Base-by-base conservation (phyloP, 2,329 filamentous ascomycete species). In the Emydomyces testavorans region DNA sequence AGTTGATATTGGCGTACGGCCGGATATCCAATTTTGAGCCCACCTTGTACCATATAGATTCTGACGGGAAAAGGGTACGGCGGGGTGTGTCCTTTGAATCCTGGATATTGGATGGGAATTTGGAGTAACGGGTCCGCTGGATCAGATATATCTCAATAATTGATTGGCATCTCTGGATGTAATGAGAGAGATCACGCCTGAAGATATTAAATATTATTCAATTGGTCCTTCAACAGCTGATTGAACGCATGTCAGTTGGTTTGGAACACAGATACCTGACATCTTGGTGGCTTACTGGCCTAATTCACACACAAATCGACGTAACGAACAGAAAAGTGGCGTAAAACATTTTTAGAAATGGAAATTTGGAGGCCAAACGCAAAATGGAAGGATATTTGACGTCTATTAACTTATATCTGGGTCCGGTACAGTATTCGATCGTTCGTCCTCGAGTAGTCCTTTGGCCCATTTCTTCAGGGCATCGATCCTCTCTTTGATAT, bases 1-100 rank as follows among this genome's bases (percentile, higher is more conserved):
- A 68, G 38, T 55, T 75, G 50, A 62, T 75, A 23, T 54, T 60
- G 23, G 54, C 56, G 46, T 68, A 66, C 55, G 63, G 59, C 6
- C 56, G 59, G 7, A 60, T 60, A 6, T 67, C 67, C 32, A 67
- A 66, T 37, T 70, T 70, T 50, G 62, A 67, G 56, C 63, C 68
- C 2, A 55, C 64, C 10, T 53, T 67, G 35, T 63, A 65, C n/a
- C 26, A 29, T 50, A 53, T 51, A 23, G 48, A 51, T 36, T 50
- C 58, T 11, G 59, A 62, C 47, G 61, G 62, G 6, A 59, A 49
- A 50, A 57, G 54, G 42, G 52, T 53, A 20, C 53, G 59, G 32
- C 56, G 68, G 38, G 68, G 63, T 11, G 53, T 62, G 16, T 62
- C 63, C 0, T 69, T 67, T 54, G 69, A 72, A 56, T 65, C 60